phyloP scores from a whole-genome alignment of 2,329 filamentous ascomycete species.

The Ustulina deusta region DNA sequence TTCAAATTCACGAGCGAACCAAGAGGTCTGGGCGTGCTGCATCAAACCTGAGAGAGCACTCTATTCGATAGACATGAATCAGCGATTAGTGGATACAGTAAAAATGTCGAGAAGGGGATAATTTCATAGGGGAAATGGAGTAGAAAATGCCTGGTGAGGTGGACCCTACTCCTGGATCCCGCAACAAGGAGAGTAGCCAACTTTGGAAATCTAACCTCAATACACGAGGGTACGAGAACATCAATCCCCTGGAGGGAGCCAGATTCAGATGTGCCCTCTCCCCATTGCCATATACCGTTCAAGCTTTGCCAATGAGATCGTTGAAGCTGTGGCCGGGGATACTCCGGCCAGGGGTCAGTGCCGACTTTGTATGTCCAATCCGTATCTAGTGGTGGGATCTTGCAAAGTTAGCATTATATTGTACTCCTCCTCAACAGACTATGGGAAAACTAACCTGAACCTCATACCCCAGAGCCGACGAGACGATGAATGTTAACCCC shows the following conservation, averaged over 20 bases:
- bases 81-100: conserved; percentile 55
- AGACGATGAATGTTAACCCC: conserved; percentile 21
- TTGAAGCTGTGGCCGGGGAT: conserved; percentile 68
- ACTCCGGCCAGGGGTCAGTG: conserved; percentile 67
- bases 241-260: conserved; percentile 28
- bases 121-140: neutral
- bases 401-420: conserved; percentile 10
- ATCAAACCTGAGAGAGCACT: conserved; percentile 64
- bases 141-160: neutral
- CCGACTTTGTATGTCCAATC: conserved; percentile 50
- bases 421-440: neutral
- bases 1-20: conserved; percentile 64
- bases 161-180: conserved; percentile 19
- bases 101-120: conserved; percentile 40
- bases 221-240: conserved; percentile 42
- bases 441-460: conserved; percentile 31
- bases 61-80: conserved; percentile 53
- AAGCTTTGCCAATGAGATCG: conserved; percentile 66
- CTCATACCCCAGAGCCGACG: conserved; percentile 32
- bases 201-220: conserved; percentile 34
- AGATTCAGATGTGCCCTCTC: conserved; percentile 45
- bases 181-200: neutral
- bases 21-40: conserved; percentile 57
- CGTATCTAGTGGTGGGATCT: conserved; percentile 39
- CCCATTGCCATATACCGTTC: conserved; percentile 70